Evolutionary conservation across 2,329 filamentous ascomycete genomes (phyloP), one percentile per base, ranked within the genome.

Genomic region (Phoma sp.): DNA sequence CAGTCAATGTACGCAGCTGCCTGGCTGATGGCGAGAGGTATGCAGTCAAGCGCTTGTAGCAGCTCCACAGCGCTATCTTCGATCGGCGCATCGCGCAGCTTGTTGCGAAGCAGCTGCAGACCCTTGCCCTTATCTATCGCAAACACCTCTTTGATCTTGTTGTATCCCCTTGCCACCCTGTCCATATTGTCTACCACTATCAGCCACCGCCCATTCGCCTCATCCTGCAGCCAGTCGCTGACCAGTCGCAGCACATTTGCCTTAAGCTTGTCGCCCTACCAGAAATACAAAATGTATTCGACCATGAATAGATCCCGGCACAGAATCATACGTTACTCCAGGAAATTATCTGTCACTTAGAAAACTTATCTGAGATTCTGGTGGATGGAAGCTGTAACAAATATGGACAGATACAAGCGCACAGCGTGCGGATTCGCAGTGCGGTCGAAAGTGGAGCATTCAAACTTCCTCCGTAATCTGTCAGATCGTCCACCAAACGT

Each of bases 11-110:
- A 76, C 5, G 68, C 64, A 21, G 68, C 65, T 5, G 73, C 73
- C 42, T 75, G 69, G 3, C 56, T 50, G 14, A 76, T 69, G 0
- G 71, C 72, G 20, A 75, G 68, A 21, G 72, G 74, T 28, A 49
- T 42, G 21, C 39, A 59, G 2, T 69, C 69, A 0, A 74, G 65
- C 12, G 62, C 62, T 1, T 9, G n/a, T 12, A 40, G 26, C 14
- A 56, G 39, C 28, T 54, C 48, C 2, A 33, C 36, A 12, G 36
- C 38, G 15, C 17, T 42, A 7, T 60, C 40, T 9, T 42, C 10
- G 4, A 7, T 23, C 4, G 23, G 23, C 1, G 26, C 14, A 26
- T 26, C 14, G 1, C 25, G 36, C 6, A 61, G 53, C 48, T 61
- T 64, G 18, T 59, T 59, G 17, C 17, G 32, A 25, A 62, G 53